Conservation (phyloP, 2,329 filamentous ascomycete species). For the Trichophyton benhamiae region DNA sequence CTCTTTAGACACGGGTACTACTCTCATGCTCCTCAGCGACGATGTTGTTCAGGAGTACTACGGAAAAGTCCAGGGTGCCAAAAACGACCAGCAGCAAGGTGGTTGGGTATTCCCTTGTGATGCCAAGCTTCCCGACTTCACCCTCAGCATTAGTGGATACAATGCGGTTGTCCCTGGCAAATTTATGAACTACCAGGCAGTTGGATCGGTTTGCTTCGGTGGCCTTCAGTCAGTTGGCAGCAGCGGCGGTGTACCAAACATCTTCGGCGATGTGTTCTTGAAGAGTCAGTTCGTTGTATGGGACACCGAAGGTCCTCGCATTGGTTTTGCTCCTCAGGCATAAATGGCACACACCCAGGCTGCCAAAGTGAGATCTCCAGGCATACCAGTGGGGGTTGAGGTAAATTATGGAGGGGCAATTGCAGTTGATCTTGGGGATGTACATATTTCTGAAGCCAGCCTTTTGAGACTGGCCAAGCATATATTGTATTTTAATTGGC, state of each 20-base stretch:
- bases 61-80: constrained; percentile 40
- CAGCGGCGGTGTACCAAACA: constrained; percentile 40
- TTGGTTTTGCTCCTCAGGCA: constrained; percentile 10
- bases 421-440: too few relatives aligned
- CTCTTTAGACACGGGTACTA: constrained; percentile 51
- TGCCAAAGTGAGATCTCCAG: too few relatives aligned
- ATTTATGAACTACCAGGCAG: constrained; percentile 43
- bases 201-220: constrained; percentile 41
- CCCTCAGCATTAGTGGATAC: constrained; percentile 40
- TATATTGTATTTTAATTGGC: too few relatives aligned
- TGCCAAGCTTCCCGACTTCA: constrained; percentile 41
- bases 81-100: constrained; percentile 31
- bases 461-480: too few relatives aligned
- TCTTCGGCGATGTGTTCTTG: constrained; percentile 49
- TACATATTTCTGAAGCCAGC: too few relatives aligned
- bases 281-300: constrained; percentile 51
- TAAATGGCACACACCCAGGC: neutral
- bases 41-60: constrained; percentile 49
- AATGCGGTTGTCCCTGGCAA: constrained; percentile 43
- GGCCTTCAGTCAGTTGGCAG: constrained; percentile 44
- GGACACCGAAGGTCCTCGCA: constrained; percentile 20
- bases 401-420: too few relatives aligned
- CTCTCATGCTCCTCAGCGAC: constrained; percentile 49
- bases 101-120: constrained; percentile 49
- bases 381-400: too few relatives aligned